Conservation (phyloP, 495 filamentous ascomycete species). For the Aspergillus sclerotiicarbonarius region DNA sequence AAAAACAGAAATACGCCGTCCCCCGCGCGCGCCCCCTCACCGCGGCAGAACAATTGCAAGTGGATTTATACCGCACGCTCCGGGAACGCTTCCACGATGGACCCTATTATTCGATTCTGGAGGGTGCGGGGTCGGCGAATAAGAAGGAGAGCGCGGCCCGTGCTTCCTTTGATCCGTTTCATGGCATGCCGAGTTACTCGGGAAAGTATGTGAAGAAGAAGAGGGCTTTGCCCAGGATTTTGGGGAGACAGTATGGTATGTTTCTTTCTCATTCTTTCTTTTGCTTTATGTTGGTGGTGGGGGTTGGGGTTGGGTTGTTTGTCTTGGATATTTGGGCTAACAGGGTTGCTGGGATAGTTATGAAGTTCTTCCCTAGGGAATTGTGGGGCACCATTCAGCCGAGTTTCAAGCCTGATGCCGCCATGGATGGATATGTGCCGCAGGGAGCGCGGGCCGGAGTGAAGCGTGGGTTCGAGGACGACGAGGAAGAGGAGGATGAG, state of each 20-base stretch:
- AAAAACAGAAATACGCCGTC: conserved; percentile 37
- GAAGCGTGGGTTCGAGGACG: conserved; percentile 47
- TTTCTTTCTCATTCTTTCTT: not conserved
- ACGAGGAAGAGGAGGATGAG: conserved; percentile 44
- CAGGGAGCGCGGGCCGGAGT: conserved; percentile 22
- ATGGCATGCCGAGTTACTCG: conserved; percentile 59
- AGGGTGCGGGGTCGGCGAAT: conserved; percentile 41
- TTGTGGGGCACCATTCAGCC: conserved; percentile 52
- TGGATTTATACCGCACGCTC: conserved; percentile 46
- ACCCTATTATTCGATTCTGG: conserved; percentile 56
- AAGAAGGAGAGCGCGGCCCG: conserved; percentile 41
- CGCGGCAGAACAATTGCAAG: conserved; percentile 33
- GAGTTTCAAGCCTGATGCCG: conserved; percentile 37
- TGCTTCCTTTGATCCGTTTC: conserved; percentile 54
- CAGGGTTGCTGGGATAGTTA: conserved; percentile 28
- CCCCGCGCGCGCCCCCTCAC: conserved; percentile 34
- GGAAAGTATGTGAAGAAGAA: conserved; percentile 55
- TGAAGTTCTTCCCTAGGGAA: conserved; percentile 58
- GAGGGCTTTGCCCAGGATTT: conserved; percentile 47
- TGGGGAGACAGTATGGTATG: conserved; percentile 52
- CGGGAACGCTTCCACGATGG: conserved; percentile 56
- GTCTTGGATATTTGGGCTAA: not conserved
- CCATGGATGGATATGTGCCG: conserved; percentile 30
- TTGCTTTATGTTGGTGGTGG: not conserved
- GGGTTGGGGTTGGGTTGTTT: not conserved